Base-by-base conservation (phyloP, 345 rosid genomes). In the Eucalyptus cloeziana region DNA sequence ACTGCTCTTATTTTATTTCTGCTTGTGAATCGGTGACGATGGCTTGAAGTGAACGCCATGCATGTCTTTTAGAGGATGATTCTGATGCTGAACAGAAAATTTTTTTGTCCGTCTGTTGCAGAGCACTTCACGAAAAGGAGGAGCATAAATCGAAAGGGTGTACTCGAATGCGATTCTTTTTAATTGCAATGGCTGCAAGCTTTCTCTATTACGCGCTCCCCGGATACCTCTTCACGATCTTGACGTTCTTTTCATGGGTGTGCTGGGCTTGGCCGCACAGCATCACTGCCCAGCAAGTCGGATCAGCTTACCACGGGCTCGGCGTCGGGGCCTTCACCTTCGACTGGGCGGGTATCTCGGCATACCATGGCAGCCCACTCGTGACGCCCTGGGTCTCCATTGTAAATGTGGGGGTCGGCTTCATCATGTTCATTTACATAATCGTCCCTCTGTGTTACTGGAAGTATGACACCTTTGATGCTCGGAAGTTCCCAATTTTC, bases 301-400 rank as follows among this genome's bases (percentile, higher is more conserved):
- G 99, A 13, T 98, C 99, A 7, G 99, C 99, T 15, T 96, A 95
- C 95, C 97, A 98, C 81, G 99, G 99, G 40, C 98, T 98, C 0
- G 99, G 99, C 2, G 86, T 97, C 17, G 99, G 99, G 88, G 99
- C 99, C 31, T 96, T 97, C 89, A 96, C 98, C 56, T 94, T 98
- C 45, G 99, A 98, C 76, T 98, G 99, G 99, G 99, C 99, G 31
- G 99, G 99, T n/a, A 98, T 98, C 92, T 95, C 99, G 4, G 99
- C 99, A 51, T 98, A 98, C 86, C 99, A 98, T 71, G 99, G 99
- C 50, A 97, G 99, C 90, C 99, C 99, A 7, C 93, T 98, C 80
- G 99, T 98, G 58, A 88, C 99, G 6, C 99, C 99, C 3, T 98
- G 97, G 97, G 87, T 95, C 49, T 96, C 99, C 52, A 97, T 98